Base-by-base conservation (phyloP, 371 early-diverging fungal genomes). In the Mortierella sp. region DNA sequence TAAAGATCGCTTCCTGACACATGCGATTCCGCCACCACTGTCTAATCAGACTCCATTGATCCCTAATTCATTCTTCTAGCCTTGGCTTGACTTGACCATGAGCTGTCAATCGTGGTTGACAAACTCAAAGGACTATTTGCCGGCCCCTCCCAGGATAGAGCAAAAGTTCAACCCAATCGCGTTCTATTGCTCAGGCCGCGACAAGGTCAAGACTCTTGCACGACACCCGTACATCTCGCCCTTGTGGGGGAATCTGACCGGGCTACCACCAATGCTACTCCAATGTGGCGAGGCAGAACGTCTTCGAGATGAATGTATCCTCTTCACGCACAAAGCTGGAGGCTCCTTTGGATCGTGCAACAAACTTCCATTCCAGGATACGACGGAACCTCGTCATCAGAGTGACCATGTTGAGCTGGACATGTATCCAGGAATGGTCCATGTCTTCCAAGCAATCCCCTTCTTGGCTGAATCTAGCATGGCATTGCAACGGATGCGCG, bases 371-470 rank as follows among this genome's bases (percentile, higher is more conserved):
- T 53, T 50, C 51, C 21, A 50, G 16, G 51, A 50, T 21, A 21
- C 39, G 51, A 21, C 10, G 2, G 28, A 19, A 13, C 34, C 25
- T 5, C 19, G 29, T 13, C 29, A 46, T 13, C 39, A 48, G 39
- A 53, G 37, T 22, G n/a, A 34, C 9, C 50, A 28, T 31, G 69
- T 76, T 0, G 76, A 76, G 24, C 13, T 76, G 29, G 76, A 76
- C n/a, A 63, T 68, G 50, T 76, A 68, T 48, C 69, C 76, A 16
- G 64, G 65, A 13, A 86, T 86, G 86, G 82, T 85, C 0, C 86
- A 86, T 68, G 86, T 86, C 13, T 86, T 86, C 46, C 86, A 86
- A 54, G 85, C 84, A 9, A 78, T 86, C 46, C 84, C 85, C 3
- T 82, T 86, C 66, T 50, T 65, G 8, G 81, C 80, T 58, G 67